Evolutionary conservation across 495 filamentous ascomycete species (phyloP), one percentile per base, ranked within the genome.

Genomic region (Parmelia sp.): DNA sequence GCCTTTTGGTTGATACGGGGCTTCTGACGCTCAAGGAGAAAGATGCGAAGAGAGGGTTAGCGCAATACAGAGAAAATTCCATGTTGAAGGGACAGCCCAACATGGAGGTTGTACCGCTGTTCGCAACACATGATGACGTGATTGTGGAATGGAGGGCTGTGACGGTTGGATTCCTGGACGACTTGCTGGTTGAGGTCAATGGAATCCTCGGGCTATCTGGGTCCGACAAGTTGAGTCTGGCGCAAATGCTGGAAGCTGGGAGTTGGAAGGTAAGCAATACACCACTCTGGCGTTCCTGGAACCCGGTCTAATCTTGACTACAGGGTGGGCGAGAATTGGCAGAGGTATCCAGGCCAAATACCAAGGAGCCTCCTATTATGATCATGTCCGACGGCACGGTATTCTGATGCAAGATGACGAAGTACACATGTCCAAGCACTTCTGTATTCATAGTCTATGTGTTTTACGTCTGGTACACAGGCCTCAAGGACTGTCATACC

Each of bases 321-420:
- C 65, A 97, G 94, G 95, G 93, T 71, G 94, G 94, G 63, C 85
- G 94, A 72, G 94, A 97, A 78, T 87, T 97, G 66, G 94, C 94
- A 49, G 95, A 97, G 76, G 90, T 97, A 60, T 95, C 90, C 62
- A 82, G 94, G 65, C 94, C 94, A 10, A 97, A 97, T 71, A 97
- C 95, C 49, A 96, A 95, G 77, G 91, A 93, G 71, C 91, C 95
- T 25, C 94, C 94, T 6, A 97, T 98, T 70, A 88, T 96, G 78
- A 97, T 97, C 68, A 82, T 96, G 61, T 95, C 90, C 65, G 94
- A 98, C 73, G 94, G 94, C 55, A 97, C 94, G 11, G 91, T 98
- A 60, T 96, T 98, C 73, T 97, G 39, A 57, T 33, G 61, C 19
- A 33, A 36, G 35, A 10, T 4, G 10, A 36, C 35, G 35, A 36